A percentile compares a stretch with the other conserved stretches of the same genome.
These are phyloP conservation scores for Phytophthora capsici DNA, from an alignment of 352 stramenopile species.

Conservation along the genomic window DNA sequence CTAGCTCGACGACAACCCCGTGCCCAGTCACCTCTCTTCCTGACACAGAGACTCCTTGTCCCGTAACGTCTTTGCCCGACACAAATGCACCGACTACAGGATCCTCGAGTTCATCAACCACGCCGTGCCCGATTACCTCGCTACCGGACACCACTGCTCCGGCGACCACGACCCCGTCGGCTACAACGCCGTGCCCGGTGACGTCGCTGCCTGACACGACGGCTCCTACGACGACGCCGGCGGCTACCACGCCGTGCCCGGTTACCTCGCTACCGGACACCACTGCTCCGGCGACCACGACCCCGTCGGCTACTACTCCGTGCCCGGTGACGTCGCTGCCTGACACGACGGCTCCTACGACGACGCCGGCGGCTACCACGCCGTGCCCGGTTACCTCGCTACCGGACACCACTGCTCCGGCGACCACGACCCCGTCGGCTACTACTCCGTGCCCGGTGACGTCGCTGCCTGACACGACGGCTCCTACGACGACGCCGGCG, in stretches of 20 bases:
- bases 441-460: background rate
- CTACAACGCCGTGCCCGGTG: constrained; percentile 12
- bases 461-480: constrained; percentile 1
- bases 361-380: background rate
- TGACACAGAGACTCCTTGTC: constrained; percentile 9
- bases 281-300: background rate
- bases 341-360: background rate
- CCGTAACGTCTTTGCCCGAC: constrained; percentile 10
- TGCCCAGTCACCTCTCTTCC: constrained; percentile 16
- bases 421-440: background rate
- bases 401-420: background rate
- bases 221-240: background rate
- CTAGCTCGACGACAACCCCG: background rate
- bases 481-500: background rate
- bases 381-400: constrained; percentile 1
- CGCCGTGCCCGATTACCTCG: too few species aligned
- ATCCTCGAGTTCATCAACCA: too few species aligned
- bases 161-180: background rate
- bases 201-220: constrained; percentile 19
- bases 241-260: constrained; percentile 7
- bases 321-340: constrained; percentile 16
- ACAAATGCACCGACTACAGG: background rate
- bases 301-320: background rate
- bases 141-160: too few species aligned
- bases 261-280: constrained; percentile 25